Evolutionary conservation across 2,329 filamentous ascomycete genomes (phyloP).

Genomic region (Epichloe sp.): DNA sequence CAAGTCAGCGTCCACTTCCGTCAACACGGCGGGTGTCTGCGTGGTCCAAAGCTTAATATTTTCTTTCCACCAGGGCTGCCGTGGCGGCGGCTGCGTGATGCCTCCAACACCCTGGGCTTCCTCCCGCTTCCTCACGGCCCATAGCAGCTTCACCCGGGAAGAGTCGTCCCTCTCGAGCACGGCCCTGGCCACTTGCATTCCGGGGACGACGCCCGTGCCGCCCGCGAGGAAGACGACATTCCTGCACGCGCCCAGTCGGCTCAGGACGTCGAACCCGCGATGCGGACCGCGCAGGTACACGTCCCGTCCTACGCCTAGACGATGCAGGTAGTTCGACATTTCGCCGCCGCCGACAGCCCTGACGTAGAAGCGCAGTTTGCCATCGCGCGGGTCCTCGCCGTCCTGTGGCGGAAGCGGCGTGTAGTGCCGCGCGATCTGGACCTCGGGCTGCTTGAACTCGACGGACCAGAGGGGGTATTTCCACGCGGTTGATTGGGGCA

Average conservation of each 20-base stretch:
- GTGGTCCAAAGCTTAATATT: constrained; percentile 9
- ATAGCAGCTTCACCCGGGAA: constrained; percentile 54
- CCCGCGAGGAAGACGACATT: constrained; percentile 76
- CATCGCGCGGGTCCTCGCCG: constrained; percentile 17
- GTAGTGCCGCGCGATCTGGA: constrained; percentile 86
- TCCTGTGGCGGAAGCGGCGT: constrained; percentile 60
- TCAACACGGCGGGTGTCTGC: constrained; percentile 9
- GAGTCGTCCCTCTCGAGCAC: constrained; percentile 31
- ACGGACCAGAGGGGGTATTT: constrained; percentile 65
- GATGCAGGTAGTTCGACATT: constrained; percentile 69
- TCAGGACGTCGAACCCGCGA: constrained; percentile 44
- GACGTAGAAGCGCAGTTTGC: constrained; percentile 58
- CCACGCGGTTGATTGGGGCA: constrained; percentile 14
- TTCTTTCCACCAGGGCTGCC: constrained; percentile 14
- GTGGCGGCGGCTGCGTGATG: neutral
- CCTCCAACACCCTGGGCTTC: constrained; percentile 30
- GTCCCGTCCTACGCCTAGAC: constrained; percentile 44
- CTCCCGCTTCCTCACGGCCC: constrained; percentile 56
- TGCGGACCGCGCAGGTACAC: constrained; percentile 72
- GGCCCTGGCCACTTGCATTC: constrained; percentile 63
- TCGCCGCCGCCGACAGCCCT: constrained; percentile 70
- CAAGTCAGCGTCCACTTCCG: constrained; percentile 11
- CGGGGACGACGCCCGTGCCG: constrained; percentile 84
- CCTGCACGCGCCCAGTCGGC: constrained; percentile 16
- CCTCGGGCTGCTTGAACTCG: constrained; percentile 84